A percentile compares a stretch with the other conserved stretches of the same genome.
phyloP scores from a whole-genome alignment of 495 filamentous ascomycete genomes.

The Aspergillus mulundensis region DNA sequence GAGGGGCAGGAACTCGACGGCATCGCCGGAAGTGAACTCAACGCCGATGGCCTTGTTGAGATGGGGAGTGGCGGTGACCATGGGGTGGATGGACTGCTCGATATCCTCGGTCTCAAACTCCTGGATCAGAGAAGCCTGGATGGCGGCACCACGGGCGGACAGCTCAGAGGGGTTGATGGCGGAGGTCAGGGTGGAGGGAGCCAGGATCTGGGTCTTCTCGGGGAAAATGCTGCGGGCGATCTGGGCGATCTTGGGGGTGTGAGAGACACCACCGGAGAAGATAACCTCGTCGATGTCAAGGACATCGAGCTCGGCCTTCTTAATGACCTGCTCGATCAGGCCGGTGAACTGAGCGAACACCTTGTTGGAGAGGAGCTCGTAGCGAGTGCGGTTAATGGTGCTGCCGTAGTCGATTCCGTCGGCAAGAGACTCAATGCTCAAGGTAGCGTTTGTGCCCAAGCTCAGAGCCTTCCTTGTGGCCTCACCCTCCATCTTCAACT shows the following conservation, averaged over 20 bases:
- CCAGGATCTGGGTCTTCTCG: conserved; percentile 68
- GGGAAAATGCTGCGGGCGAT: conserved; percentile 77
- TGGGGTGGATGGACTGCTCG: conserved; percentile 90
- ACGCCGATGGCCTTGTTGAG: conserved; percentile 85
- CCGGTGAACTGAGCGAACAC: conserved; percentile 82
- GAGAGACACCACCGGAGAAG: conserved; percentile 84
- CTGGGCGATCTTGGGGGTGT: conserved; percentile 87
- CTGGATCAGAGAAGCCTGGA: conserved; percentile 88
- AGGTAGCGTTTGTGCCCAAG: conserved; percentile 78
- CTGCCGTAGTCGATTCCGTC: conserved; percentile 87
- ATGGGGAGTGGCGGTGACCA: conserved; percentile 90
- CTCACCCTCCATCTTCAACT: conserved; percentile 89
- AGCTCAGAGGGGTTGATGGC: conserved; percentile 94
- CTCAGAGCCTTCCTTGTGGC: conserved; percentile 84
- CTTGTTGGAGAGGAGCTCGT: conserved; percentile 81
- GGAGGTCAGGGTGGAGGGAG: conserved; percentile 68
- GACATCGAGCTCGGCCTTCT: conserved; percentile 88
- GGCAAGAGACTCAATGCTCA: conserved; percentile 83
- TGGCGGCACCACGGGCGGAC: conserved; percentile 81
- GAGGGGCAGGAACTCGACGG: conserved; percentile 68
- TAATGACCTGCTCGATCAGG: conserved; percentile 75
- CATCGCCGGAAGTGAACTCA: conserved; percentile 60
- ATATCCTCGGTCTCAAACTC: conserved; percentile 93
- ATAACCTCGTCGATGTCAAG: conserved; percentile 91
- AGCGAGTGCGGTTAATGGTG: conserved; percentile 88